A percentile compares a stretch with the other conserved stretches of the same genome.
phyloP scores from a whole-genome alignment of 163 green algal species.

The Prototheca stagnorum region DNA sequence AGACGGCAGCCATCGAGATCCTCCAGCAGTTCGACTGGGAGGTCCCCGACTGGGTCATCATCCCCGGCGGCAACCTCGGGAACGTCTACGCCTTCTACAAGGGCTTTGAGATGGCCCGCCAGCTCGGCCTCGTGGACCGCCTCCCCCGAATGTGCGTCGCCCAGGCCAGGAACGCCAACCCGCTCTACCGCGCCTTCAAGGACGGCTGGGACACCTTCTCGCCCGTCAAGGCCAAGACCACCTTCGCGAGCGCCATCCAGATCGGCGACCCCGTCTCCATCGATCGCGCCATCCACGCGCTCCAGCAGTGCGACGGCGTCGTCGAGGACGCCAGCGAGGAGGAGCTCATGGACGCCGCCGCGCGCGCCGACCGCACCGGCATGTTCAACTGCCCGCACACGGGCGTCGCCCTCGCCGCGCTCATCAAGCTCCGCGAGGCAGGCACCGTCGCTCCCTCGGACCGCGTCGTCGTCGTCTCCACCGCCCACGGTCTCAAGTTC shows the following conservation, averaged over 20 bases:
- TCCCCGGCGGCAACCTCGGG: conserved; percentile 95
- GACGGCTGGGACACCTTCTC: conserved; percentile 68
- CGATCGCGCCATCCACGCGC: conserved; percentile 82
- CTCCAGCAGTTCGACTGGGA: conserved; percentile 99
- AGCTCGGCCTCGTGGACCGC: conserved; percentile 76
- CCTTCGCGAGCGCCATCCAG: conserved; percentile 94
- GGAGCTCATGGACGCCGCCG: conserved; percentile 97
- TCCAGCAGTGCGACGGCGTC: conserved; percentile 72
- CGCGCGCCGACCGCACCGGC: conserved; percentile 86
- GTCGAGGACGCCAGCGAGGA: conserved; percentile 92
- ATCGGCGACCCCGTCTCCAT: conserved; percentile 98
- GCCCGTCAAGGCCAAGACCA: conserved; percentile 82
- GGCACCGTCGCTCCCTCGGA: conserved; percentile 77
- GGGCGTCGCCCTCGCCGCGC: conserved; percentile 85
- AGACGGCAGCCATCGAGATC: conserved; percentile 99
- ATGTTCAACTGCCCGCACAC: conserved; percentile 99
- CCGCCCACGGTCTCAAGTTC: conserved; percentile 97
- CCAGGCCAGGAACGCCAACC: conserved; percentile 86
- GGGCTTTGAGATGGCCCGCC: conserved; percentile 93
- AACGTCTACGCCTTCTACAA: conserved; percentile 99
- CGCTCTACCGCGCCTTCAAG: conserved; percentile 82
- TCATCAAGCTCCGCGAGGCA: conserved; percentile 83
- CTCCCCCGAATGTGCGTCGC: conserved; percentile 89
- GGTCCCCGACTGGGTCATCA: conserved; percentile 97
- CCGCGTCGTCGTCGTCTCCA: conserved; percentile 82